Base-by-base conservation (phyloP, 2,329 filamentous ascomycete species). In the Colletotrichum echinochloae region DNA sequence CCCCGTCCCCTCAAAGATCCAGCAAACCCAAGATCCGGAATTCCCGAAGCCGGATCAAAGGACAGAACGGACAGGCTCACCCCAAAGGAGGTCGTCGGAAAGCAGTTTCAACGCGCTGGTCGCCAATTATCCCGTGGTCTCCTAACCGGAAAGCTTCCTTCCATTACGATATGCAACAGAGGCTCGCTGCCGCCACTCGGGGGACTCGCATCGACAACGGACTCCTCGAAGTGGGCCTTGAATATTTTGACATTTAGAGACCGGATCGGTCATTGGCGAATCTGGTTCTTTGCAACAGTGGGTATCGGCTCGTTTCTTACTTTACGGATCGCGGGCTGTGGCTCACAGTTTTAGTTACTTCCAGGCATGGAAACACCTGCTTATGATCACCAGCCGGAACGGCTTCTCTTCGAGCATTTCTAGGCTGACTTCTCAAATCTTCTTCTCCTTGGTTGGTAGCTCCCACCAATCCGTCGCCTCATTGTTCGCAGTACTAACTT, bases 121-220 rank as follows among this genome's bases (percentile, higher is more conserved):
- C 52, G 5, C 60, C 66, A 5, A 33, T 68, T 12, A 4, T n/a
- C 16, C 52, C 60, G 20, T 68, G 66, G 66, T 65, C 66, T 30
- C 54, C 60, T 2, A 44, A 20, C 26, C 26, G 23, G 5, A 68
- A 68, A 39, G 52, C n/a, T 9, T 54, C 46, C 2, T 65, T 68
- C n/a, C 26, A 56, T 11, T 30, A 18, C 18, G 46, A 54, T 4
- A 8, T 64, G 20, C 52, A 46, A 5, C 39, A 59, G 46, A 52
- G 41, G 7, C 12, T 68, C 5, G 44, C 41, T 26, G 26, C 41
- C 28, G 44, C 12, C 20, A 65, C 52, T n/a, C 46, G 30, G 7
- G 60, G 60, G 5, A 54, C 60, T 14, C 30, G 33, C 18, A 23
- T 60, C 12, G 26, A 28, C 23, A 54, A 57, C 9, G 66, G 66